A percentile compares a stretch with the other conserved stretches of the same genome.
Evolutionary conservation across 305 asterid genomes (phyloP).

Genomic region (Fraxinus nigra): DNA sequence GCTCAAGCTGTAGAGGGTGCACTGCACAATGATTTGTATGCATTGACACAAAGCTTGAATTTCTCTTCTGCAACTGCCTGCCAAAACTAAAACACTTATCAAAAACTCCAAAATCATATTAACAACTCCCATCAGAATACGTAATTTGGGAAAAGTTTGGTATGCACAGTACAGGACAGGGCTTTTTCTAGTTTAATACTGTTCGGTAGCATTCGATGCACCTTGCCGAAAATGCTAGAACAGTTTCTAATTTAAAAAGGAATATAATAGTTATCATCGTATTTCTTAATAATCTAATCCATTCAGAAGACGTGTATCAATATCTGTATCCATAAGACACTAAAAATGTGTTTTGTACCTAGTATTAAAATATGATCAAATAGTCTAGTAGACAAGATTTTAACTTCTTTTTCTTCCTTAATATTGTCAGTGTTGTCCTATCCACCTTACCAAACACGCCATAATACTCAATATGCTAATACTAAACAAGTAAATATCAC

Average conservation of each 20-base stretch:
- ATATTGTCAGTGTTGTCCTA: neutral
- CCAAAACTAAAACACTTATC: slow-evolving; percentile 17
- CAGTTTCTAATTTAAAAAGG: neutral
- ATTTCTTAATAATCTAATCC: neutral
- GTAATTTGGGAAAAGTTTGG: neutral
- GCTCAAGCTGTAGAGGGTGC: slow-evolving; percentile 44
- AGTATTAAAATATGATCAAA: neutral
- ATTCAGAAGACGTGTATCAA: neutral
- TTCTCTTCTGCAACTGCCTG: slow-evolving; percentile 80
- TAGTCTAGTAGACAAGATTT: neutral
- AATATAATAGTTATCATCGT: neutral
- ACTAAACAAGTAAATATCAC: neutral
- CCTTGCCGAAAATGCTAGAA: neutral
- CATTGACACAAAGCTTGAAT: slow-evolving; percentile 69
- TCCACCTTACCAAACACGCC: neutral
- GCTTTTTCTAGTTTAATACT: neutral
- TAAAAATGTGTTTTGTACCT: neutral
- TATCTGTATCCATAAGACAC: neutral
- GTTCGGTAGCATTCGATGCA: neutral
- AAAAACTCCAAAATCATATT: neutral
- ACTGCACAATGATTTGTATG: slow-evolving; percentile 70
- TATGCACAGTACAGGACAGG: neutral
- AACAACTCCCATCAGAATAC: neutral
- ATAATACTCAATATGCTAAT: neutral
- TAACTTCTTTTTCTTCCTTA: neutral